Conservation (phyloP, 2,329 filamentous ascomycete species). For the Sclerotinia minor region DNA sequence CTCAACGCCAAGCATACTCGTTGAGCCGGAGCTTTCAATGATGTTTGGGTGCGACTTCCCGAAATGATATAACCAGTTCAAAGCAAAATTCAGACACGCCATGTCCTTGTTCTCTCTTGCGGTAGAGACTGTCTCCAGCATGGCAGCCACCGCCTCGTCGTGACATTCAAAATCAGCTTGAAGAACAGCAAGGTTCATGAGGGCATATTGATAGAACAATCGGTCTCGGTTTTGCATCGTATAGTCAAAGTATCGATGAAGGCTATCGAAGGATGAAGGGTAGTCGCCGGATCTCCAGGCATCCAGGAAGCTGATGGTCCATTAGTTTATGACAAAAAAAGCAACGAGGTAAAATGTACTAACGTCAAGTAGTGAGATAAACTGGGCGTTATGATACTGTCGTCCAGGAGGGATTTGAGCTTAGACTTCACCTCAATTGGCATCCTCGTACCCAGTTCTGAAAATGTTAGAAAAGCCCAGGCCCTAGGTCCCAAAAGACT, state of each 20-base stretch:
- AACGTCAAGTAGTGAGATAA: conserved; percentile 74
- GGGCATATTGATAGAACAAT: conserved; percentile 88
- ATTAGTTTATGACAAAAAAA: conserved; percentile 27
- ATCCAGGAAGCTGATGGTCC: conserved; percentile 70
- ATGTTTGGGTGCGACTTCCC: conserved; percentile 79
- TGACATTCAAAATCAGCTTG: conserved; percentile 95
- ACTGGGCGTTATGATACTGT: conserved; percentile 68
- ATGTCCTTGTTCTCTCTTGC: conserved; percentile 91
- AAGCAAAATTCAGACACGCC: conserved; percentile 87
- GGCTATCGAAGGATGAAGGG: conserved; percentile 81
- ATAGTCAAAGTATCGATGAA: conserved; percentile 96
- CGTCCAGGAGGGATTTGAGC: conserved; percentile 67
- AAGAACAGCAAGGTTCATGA: conserved; percentile 89
- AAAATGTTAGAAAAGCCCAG: conserved; percentile 31
- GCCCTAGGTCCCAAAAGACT: conserved; percentile 33
- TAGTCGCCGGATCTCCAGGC: conserved; percentile 91
- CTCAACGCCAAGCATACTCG: conserved; percentile 73
- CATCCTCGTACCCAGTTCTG: conserved; percentile 75
- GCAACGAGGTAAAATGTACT: conserved; percentile 1
- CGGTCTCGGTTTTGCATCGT: conserved; percentile 83
- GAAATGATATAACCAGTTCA: conserved; percentile 96
- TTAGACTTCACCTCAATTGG: conserved; percentile 71
- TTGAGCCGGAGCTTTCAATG: conserved; percentile 68
- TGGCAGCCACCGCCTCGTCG: conserved; percentile 84
- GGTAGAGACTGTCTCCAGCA: conserved; percentile 94